Conservation (phyloP, 805 yeast genomes). For the Sungouiella blattae region DNA sequence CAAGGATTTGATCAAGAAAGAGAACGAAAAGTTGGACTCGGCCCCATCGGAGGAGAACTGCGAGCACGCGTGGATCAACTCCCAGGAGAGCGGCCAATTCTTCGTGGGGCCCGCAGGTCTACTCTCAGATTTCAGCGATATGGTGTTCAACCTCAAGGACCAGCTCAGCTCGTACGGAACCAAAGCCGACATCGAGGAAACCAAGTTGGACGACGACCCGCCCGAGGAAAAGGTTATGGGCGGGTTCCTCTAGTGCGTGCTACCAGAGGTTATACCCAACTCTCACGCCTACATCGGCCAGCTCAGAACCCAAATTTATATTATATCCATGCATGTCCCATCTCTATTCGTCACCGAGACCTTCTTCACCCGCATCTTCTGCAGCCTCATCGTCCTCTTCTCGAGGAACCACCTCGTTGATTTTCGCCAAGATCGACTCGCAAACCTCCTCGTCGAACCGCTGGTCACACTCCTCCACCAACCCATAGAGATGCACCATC, state of each 20-base stretch:
- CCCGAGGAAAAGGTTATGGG: conserved; percentile 8
- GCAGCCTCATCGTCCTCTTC: conserved; percentile 27
- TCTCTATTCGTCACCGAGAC: too few relatives aligned
- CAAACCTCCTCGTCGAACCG: conserved; percentile 71
- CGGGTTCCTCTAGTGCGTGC: conserved; percentile 5
- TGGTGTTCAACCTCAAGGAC: conserved; percentile 45
- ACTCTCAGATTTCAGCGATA: conserved; percentile 60
- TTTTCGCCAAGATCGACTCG: conserved; percentile 53
- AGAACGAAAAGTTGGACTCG: conserved; percentile 34
- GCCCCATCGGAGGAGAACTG: conserved; percentile 15
- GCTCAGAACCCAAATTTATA: too few relatives aligned
- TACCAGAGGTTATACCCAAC: too few relatives aligned
- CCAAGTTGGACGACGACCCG: neutral
- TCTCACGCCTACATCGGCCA: too few relatives aligned
- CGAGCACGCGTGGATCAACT: conserved; percentile 52
- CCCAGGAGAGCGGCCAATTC: conserved; percentile 35
- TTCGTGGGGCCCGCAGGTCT: conserved; percentile 72
- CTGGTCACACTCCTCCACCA: conserved; percentile 90
- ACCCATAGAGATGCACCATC: conserved; percentile 70
- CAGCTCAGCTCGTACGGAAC: conserved; percentile 11
- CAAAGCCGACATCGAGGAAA: conserved; percentile 3
- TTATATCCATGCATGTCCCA: neutral
- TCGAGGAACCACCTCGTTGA: conserved; percentile 52
- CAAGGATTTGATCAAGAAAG: conserved; percentile 32
- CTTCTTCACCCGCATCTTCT: conserved; percentile 20